A percentile compares a stretch with the other conserved stretches of the same genome.
These are phyloP conservation scores for Solanum sitiens DNA, from an alignment of 257 asterid species.

Conservation along the genomic window DNA sequence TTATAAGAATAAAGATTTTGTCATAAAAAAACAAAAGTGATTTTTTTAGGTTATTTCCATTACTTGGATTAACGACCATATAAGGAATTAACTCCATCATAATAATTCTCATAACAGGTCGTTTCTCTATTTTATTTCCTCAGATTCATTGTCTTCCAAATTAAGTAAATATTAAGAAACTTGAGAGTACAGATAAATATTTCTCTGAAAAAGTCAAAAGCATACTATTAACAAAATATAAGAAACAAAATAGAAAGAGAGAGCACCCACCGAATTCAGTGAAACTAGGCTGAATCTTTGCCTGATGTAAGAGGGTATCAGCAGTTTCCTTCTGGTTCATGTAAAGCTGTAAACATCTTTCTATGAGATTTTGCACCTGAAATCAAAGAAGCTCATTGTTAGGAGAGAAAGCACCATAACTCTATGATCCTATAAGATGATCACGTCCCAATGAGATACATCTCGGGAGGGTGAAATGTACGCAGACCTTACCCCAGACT, in stretches of 20 bases:
- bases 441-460: neutral
- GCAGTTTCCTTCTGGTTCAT: constrained; percentile 83
- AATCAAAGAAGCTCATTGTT: neutral
- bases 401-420: neutral
- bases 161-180: neutral
- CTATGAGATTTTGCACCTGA: constrained; percentile 94
- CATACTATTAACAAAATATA: neutral
- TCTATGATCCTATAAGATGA: neutral
- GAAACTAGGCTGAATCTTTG: constrained; percentile 89
- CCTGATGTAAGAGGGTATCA: constrained; percentile 60
- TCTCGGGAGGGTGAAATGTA: neutral
- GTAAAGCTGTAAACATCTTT: constrained; percentile 96
- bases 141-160: neutral
- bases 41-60: neutral
- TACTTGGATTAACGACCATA: neutral
- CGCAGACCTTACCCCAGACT: neutral
- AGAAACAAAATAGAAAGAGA: neutral
- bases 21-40: neutral
- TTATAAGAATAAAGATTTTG: neutral
- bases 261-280: constrained; percentile 66
- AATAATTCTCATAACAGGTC: neutral
- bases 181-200: neutral
- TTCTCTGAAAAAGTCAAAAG: neutral
- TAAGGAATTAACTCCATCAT: neutral
- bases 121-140: neutral